A percentile compares a stretch with the other conserved stretches of the same genome.
phyloP scores from a whole-genome alignment of 1,284 basidiomycete genomes.

The Cryptococcus sp. region DNA sequence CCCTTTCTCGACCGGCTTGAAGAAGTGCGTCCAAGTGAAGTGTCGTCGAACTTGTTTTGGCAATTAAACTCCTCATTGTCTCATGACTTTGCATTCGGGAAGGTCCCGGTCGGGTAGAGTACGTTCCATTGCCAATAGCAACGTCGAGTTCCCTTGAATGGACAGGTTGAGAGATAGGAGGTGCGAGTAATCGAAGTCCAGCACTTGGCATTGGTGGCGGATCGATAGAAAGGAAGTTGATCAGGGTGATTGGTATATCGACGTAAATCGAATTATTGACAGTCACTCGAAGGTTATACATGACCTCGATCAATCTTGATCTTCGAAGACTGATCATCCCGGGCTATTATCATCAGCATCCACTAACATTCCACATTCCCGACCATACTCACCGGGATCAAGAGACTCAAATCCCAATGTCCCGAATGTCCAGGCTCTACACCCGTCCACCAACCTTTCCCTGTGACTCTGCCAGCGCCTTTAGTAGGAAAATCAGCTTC shows the following conservation, averaged over 20 bases:
- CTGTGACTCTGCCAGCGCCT: conserved; percentile 63
- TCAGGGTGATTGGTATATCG: conserved; percentile 42
- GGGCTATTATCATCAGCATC: conserved; percentile 48
- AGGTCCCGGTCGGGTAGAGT: neutral
- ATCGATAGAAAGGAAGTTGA: conserved; percentile 48
- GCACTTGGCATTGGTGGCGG: conserved; percentile 43
- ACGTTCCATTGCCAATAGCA: neutral
- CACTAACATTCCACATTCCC: neutral
- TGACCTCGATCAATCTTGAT: conserved; percentile 71
- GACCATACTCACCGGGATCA: conserved; percentile 64
- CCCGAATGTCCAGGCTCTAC: conserved; percentile 60
- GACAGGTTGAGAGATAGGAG: neutral
- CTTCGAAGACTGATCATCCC: conserved; percentile 72
- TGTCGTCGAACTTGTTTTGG: conserved; percentile 34
- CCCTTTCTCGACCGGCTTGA: conserved; percentile 22
- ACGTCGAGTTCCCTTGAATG: neutral
- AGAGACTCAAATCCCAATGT: conserved; percentile 57
- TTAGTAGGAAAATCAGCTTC: conserved; percentile 58
- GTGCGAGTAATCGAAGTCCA: conserved; percentile 3
- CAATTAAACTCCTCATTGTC: conserved; percentile 9
- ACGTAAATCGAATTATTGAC: conserved; percentile 60
- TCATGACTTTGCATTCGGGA: neutral
- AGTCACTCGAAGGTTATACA: conserved; percentile 68
- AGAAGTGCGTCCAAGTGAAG: conserved; percentile 35
- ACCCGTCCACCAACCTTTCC: conserved; percentile 83